A percentile compares a stretch with the other conserved stretches of the same genome.
These are phyloP conservation scores for Penicillium daleae DNA, from an alignment of 495 filamentous ascomycete genomes.

Conservation along the genomic window DNA sequence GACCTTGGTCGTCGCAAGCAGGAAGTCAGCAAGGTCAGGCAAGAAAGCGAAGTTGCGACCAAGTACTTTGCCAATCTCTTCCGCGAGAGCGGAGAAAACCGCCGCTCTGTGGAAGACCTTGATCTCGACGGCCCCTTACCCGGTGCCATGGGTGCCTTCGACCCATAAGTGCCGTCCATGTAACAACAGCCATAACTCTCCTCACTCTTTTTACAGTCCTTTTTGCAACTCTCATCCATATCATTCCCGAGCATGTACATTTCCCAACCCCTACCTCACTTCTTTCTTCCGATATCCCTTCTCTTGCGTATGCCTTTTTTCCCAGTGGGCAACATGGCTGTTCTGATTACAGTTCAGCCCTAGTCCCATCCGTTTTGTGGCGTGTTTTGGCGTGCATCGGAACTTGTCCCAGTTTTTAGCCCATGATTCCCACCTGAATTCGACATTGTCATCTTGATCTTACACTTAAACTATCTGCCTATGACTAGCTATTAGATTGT, in stretches of 20 bases:
- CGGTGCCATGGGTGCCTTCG: slow-evolving; percentile 40
- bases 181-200: slow-evolving; percentile 26
- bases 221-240: neutral
- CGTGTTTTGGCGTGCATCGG: slow-evolving; percentile 29
- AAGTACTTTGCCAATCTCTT: slow-evolving; percentile 90
- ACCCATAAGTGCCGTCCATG: slow-evolving; percentile 25
- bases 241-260: slow-evolving; percentile 19
- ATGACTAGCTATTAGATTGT: slow-evolving; percentile 1
- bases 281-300: slow-evolving; percentile 21
- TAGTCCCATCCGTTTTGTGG: slow-evolving; percentile 19
- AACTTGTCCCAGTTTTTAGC: slow-evolving; percentile 24
- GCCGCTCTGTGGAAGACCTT: slow-evolving; percentile 72
- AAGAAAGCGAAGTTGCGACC: slow-evolving; percentile 74
- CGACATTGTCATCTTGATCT: slow-evolving; percentile 12
- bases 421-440: slow-evolving; percentile 34
- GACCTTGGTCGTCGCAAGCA: slow-evolving; percentile 75
- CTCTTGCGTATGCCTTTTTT: slow-evolving; percentile 10
- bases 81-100: slow-evolving; percentile 70
- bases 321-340: neutral
- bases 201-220: neutral
- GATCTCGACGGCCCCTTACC: slow-evolving; percentile 72
- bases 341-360: neutral
- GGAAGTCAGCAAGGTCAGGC: slow-evolving; percentile 74
- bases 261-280: slow-evolving; percentile 7
- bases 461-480: neutral